Evolutionary conservation across 192 early-diverging fungal genomes (phyloP).

Genomic region (Chytriomyces sp.): DNA sequence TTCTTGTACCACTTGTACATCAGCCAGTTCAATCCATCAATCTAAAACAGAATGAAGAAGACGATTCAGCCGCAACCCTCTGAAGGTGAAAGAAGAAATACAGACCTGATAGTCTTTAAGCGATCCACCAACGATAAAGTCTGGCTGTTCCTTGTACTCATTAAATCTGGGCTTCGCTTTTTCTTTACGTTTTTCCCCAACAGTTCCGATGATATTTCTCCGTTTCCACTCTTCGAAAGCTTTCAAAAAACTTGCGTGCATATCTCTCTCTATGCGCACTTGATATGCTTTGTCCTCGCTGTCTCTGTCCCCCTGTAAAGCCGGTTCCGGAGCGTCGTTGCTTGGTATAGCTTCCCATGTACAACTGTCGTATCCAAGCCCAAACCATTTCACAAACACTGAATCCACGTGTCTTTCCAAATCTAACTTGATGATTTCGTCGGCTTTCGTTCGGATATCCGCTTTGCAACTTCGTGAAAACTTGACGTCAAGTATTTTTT

Average conservation of each 20-base stretch:
- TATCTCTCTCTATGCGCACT: slow-evolving; percentile 40
- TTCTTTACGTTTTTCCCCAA: slow-evolving; percentile 30
- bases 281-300: slow-evolving; percentile 44
- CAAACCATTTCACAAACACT: slow-evolving; percentile 72
- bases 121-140: slow-evolving; percentile 56
- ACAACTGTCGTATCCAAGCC: slow-evolving; percentile 56
- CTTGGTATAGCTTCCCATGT: slow-evolving; percentile 37
- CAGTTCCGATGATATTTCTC: slow-evolving; percentile 38
- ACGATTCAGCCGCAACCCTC: background rate
- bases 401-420: slow-evolving; percentile 49
- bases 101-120: slow-evolving; percentile 72
- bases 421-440: slow-evolving; percentile 16
- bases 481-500: slow-evolving; percentile 47
- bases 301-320: background rate
- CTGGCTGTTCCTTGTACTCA: slow-evolving; percentile 61
- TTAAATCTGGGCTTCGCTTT: slow-evolving; percentile 41
- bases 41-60: slow-evolving; percentile 16
- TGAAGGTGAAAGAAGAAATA: slow-evolving; percentile 4
- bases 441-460: slow-evolving; percentile 2
- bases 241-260: slow-evolving; percentile 36
- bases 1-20: slow-evolving; percentile 68
- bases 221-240: slow-evolving; percentile 46
- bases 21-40: slow-evolving; percentile 57
- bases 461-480: background rate
- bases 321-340: background rate